Evolutionary conservation across 2,329 filamentous ascomycete genomes (phyloP), one percentile per base, ranked within the genome.

Genomic region (Botryotinia globosa): DNA sequence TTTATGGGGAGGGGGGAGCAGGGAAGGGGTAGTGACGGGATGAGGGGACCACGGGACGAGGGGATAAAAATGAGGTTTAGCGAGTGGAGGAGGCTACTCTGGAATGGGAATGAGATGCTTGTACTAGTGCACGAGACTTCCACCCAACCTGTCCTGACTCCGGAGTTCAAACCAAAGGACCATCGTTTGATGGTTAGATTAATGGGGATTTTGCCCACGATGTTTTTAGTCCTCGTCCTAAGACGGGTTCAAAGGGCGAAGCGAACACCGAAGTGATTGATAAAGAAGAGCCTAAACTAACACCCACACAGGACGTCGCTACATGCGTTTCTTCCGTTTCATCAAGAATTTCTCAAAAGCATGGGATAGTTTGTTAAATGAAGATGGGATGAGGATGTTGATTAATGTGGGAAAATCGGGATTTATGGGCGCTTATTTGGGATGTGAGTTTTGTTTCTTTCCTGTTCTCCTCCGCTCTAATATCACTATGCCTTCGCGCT

Each of bases 261-360:
- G 14, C 14, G 14, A 42, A 5, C 34, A 42, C 22, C 14, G 16
- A 25, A 39, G 16, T 8, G 20, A 42, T 5, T 22, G 22, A 29
- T 3, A 56, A 56, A 18, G 5, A 56, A 32, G n/a, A 29, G 51
- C 14, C 37, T 25, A 9, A 67, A 0, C 18, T 32, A 56, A 22
- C 18, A 42, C 8, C 5, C 16, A 39, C 56, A 63, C 45, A 86
- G 85, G 82, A 44, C 85, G 92, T 54, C 87, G 91, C 34, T 89
- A 88, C 81, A 86, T 93, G 79, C 88, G 92, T 20, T 83, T 92
- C 73, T 91, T 92, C 80, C 89, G 90, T 77, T 93, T 91, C 79
- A 81, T 92, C 69, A 88, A 89, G 63, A 85, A 84, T 66, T 90
- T 92, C 76, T 79, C 83, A 37, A 79, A 82, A 3, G 87, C 89